Base-by-base conservation (phyloP, 75 land plant species). In the Pinus tabuliformis region DNA sequence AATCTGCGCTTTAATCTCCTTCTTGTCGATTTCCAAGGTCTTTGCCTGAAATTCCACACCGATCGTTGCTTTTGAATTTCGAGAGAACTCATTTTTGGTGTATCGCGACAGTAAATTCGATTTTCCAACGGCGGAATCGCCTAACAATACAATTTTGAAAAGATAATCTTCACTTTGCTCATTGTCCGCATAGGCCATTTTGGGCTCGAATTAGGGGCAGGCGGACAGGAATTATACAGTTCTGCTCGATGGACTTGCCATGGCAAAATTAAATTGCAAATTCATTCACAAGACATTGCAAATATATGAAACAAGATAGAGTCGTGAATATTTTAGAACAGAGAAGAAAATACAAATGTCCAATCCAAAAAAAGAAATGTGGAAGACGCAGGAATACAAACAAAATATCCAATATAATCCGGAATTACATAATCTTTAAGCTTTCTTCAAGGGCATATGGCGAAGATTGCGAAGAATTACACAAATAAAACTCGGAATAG, bases 1-100 rank as follows among this genome's bases (percentile, higher is more conserved):
- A 77, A 91, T 88, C 77, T 89, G 91, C 13, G 91, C 89, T 80
- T 89, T 91, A 56, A 91, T 63, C 1, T 78, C 81, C 70, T 79
- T 81, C 9, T 92, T 92, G 13, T 87, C 87, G 9, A 91, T 88
- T 87, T 89, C 74, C 62, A 60, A 5, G 13, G 62, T 84, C 80
- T 83, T 81, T 28, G 86, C 83, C 81, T 84, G 86, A 60, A 84
- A 84, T 76, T 84, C 86, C 57, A 84, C 86, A 14, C 86, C 86
- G 63, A 84, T 84, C 22, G 86, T 84, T 14, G 86, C 76, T 71
- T 83, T 83, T 4, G 86, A 83, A 73, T 83, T 83, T 6, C 56
- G 58, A 75, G 73, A 37, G 73, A 84, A 84, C 58, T 84, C 86
- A 33, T 82, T 82, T 22, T 78, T 42, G 26, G 73, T 56, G 24